Conservation (phyloP, 1,284 basidiomycete genomes). For the Fomitopsis betulina region DNA sequence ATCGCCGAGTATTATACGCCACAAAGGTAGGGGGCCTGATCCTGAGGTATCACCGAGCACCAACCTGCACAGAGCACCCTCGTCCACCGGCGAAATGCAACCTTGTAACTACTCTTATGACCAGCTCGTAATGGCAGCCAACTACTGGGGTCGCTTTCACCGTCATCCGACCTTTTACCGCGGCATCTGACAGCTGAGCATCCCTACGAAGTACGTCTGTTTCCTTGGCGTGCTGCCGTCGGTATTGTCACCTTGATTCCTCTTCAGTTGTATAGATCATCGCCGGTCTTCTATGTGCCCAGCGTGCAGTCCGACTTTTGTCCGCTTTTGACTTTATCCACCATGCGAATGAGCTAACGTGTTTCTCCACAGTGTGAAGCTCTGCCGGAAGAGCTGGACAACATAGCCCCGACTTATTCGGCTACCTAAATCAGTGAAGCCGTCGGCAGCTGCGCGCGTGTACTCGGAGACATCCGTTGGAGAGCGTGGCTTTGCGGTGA, state of each 20-base stretch:
- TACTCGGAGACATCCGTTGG: too few species aligned
- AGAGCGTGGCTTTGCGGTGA: too few species aligned
- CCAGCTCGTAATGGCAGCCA: not conserved
- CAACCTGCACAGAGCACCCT: not conserved
- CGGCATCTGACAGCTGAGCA: not conserved
- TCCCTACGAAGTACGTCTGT: not conserved
- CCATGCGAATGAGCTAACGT: not conserved
- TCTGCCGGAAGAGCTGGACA: not conserved
- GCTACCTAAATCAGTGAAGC: not conserved
- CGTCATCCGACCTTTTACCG: not conserved
- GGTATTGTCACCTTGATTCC: not conserved
- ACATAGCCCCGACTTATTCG: not conserved
- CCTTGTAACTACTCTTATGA: not conserved
- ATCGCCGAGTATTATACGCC: constrained; percentile 1
- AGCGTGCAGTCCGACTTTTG: not conserved
- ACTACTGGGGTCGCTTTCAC: not conserved
- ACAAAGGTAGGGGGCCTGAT: constrained; percentile 1
- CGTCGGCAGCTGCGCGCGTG: not conserved
- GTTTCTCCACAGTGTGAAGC: not conserved
- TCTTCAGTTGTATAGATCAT: not conserved
- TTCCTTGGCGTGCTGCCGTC: not conserved
- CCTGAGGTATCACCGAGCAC: constrained; percentile 2
- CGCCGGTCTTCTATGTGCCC: not conserved
- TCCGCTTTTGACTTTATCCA: not conserved
- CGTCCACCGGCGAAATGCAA: not conserved